Base-by-base conservation (phyloP, 78 protist genomes). In the Fonticula alba region DNA sequence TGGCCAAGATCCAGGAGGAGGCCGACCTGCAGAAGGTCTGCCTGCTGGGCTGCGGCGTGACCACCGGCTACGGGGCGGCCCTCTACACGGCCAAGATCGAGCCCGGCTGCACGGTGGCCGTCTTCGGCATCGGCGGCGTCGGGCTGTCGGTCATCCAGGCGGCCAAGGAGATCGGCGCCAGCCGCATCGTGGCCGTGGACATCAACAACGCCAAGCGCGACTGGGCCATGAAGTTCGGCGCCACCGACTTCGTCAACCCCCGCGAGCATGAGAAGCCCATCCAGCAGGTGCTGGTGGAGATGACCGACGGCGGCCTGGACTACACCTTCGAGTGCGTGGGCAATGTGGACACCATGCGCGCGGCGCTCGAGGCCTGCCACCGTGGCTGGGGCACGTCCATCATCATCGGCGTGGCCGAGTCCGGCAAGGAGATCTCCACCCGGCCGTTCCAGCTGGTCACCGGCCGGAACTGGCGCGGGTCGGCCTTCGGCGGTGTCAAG, bases 401-500 rank as follows among this genome's bases (percentile, higher is more conserved):
- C 46, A 72, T 85, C 47, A 79, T 82, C 29, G 43, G 84, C 74
- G 93, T 87, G 14, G 95, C 95, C 0, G 81, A 81, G 19, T 70
- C 89, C 0, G 95, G 95, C 13, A 27, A 63, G 36, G 87, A 81
- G 67, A 77, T 90, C 54, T 40, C 76, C 22, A 84, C 91, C n/a
- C 66, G 96, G 22, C 96, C 96, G 52, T 84, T 86, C 86, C 93
- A 87, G 66, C 68, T 87, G 17, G 93, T 90, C 24, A 85, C 91
- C 47, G 95, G 95, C 22, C 75, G 89, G 29, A 72, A 49, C 40
- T 82, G 88, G 89, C 54, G 69, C 62, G 84, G 88, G 27, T n/a
- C 75, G 4, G 83, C 88, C 35, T 83, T 80, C 50, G 83, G 88
- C 0, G 83, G 88, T n/a, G 33, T 2, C 33, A 78, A 82, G 64